Evolutionary conservation across 2,329 filamentous ascomycete species (phyloP).

Genomic region (Hypoxylon sp.): DNA sequence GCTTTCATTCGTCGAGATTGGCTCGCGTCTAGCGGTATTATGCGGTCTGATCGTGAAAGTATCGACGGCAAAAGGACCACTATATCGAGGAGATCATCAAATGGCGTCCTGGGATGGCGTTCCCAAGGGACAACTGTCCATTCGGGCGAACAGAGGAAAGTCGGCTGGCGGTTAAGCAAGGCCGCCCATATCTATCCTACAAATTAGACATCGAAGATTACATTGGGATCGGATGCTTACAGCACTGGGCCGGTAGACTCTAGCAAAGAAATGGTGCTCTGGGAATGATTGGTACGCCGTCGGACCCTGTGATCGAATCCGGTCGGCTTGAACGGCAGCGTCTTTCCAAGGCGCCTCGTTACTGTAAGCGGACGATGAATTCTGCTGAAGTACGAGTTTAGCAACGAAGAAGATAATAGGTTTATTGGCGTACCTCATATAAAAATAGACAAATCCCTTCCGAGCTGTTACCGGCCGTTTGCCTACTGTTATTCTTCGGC

Average conservation of each 20-base stretch:
- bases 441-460: conserved; percentile 66
- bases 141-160: conserved; percentile 66
- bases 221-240: conserved; percentile 57
- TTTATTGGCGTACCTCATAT: conserved; percentile 62
- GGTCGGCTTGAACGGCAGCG: conserved; percentile 54
- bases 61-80: conserved; percentile 63
- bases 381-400: conserved; percentile 58
- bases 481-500: conserved; percentile 49
- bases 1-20: conserved; percentile 61
- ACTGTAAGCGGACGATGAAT: conserved; percentile 57
- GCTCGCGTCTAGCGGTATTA: conserved; percentile 59
- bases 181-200: conserved; percentile 57
- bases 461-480: conserved; percentile 47
- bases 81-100: conserved; percentile 69
- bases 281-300: conserved; percentile 66
- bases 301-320: conserved; percentile 62
- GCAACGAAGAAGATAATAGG: conserved; percentile 6
- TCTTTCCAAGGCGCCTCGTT: conserved; percentile 58
- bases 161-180: conserved; percentile 64
- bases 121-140: conserved; percentile 69
- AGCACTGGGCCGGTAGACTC: conserved; percentile 67
- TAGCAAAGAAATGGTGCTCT: conserved; percentile 70
- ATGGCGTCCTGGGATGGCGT: conserved; percentile 63
- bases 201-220: conserved; percentile 30
- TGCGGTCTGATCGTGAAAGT: conserved; percentile 62